Evolutionary conservation across 352 stramenopile species (phyloP).

Genomic region (Phytophthora boehmeriae): DNA sequence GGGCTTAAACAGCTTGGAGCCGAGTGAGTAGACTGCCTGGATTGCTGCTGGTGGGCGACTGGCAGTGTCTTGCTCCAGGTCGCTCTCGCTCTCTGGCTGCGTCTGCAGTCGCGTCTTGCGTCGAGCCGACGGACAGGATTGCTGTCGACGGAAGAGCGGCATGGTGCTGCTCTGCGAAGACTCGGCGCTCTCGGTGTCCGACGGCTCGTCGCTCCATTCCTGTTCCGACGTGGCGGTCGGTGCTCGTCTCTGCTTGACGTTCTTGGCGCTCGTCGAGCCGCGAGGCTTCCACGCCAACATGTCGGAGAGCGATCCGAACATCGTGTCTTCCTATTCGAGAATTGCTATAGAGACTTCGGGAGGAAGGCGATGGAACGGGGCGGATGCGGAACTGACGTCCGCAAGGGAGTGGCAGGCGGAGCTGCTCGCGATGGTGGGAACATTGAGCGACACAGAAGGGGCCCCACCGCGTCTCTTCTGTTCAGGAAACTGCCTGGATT

Average conservation of each 20-base stretch:
- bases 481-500: too few relatives aligned
- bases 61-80: conserved; percentile 19
- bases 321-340: too few relatives aligned
- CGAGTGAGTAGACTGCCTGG: conserved; percentile 59
- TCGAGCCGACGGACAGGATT: conserved; percentile 33
- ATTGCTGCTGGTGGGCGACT: conserved; percentile 13
- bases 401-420: not conserved
- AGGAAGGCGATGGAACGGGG: not conserved
- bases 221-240: conserved; percentile 54
- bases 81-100: conserved; percentile 34
- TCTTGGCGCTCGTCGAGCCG: conserved; percentile 33
- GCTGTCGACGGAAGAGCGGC: conserved; percentile 22
- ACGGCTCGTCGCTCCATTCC: conserved; percentile 45
- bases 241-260: conserved; percentile 27
- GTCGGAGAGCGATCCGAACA: too few relatives aligned
- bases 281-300: conserved; percentile 34
- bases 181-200: conserved; percentile 65
- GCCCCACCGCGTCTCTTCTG: not conserved
- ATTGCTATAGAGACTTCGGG: not conserved
- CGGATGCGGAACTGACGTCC: not conserved
- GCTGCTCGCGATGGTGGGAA: not conserved
- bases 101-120: conserved; percentile 24
- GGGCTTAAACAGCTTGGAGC: conserved; percentile 62
- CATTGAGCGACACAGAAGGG: not conserved
- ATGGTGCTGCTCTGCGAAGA: conserved; percentile 31